phyloP scores from a whole-genome alignment of 441 rosid species.

The Croton laevigatus region DNA sequence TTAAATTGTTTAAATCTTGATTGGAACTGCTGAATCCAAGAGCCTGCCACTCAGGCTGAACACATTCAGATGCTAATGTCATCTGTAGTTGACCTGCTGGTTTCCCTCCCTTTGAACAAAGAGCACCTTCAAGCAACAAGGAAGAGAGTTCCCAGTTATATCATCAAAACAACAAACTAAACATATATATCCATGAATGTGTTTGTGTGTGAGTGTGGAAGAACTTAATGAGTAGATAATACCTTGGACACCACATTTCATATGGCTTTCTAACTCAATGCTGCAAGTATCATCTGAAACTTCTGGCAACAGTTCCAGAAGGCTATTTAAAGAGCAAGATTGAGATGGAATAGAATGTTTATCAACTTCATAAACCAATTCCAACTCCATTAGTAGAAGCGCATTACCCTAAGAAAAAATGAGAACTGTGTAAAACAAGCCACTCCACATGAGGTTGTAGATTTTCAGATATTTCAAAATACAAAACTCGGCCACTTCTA shows the following conservation, averaged over 20 bases:
- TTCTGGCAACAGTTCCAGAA: conserved; percentile 51
- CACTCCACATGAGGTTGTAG: not conserved
- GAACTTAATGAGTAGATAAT: conserved; percentile 18
- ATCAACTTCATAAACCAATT: conserved; percentile 63
- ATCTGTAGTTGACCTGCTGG: conserved; percentile 65
- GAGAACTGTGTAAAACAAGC: not conserved
- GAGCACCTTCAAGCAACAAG: conserved; percentile 37
- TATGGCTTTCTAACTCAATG: conserved; percentile 47
- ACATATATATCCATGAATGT: not conserved
- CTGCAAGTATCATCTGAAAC: conserved; percentile 42
- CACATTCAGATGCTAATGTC: conserved; percentile 74
- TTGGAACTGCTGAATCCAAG: conserved; percentile 43
- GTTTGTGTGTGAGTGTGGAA: conserved; percentile 1
- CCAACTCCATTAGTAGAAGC: conserved; percentile 72
- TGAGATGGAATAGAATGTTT: conserved; percentile 45
- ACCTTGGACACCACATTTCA: conserved; percentile 81
- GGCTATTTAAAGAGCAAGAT: conserved; percentile 51
- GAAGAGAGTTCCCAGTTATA: not conserved
- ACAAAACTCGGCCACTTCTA: not conserved
- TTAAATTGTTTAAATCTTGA: conserved; percentile 56
- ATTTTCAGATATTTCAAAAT: not conserved
- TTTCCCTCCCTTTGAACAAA: conserved; percentile 80
- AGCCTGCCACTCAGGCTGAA: conserved; percentile 56
- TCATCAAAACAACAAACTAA: conserved; percentile 9
- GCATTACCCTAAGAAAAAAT: conserved; percentile 51